These are phyloP conservation scores for Hemileia vastatrix DNA, from an alignment of 1,284 basidiomycete genomes.

Conservation along the genomic window DNA sequence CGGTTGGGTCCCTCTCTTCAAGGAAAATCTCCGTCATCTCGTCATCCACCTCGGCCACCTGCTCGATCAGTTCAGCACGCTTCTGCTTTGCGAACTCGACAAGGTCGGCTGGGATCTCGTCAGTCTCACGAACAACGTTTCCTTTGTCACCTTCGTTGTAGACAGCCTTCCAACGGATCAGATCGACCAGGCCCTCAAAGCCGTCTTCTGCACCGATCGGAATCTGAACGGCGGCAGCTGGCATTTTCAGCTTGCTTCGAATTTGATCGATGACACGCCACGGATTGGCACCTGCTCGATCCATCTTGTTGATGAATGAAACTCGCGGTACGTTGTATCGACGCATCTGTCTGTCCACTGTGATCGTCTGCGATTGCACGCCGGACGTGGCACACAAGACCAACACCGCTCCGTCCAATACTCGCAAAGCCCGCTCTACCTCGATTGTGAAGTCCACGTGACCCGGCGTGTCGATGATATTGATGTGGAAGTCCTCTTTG, in stretches of 20 bases:
- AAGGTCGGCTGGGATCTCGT: slow-evolving; percentile 75
- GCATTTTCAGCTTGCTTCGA: slow-evolving; percentile 77
- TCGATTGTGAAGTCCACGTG: slow-evolving; percentile 99
- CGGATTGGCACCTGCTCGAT: slow-evolving; percentile 92
- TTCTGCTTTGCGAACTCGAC: slow-evolving; percentile 66
- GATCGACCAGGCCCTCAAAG: slow-evolving; percentile 81
- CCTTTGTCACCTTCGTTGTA: slow-evolving; percentile 95
- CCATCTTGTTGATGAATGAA: slow-evolving; percentile 99
- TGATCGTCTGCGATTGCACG: slow-evolving; percentile 97
- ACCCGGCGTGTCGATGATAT: slow-evolving; percentile 98
- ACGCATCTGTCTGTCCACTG: slow-evolving; percentile 97
- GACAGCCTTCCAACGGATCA: slow-evolving; percentile 87
- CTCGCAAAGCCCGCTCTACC: slow-evolving; percentile 90
- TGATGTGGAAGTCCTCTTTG: slow-evolving; percentile 52
- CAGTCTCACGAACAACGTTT: slow-evolving; percentile 66
- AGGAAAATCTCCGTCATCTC: slow-evolving; percentile 83
- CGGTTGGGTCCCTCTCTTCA: slow-evolving; percentile 66
- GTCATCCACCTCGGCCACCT: slow-evolving; percentile 93
- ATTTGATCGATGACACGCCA: slow-evolving; percentile 92
- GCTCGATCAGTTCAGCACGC: slow-evolving; percentile 82
- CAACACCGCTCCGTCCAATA: slow-evolving; percentile 90
- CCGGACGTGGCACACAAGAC: slow-evolving; percentile 95
- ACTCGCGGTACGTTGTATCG: slow-evolving; percentile 90
- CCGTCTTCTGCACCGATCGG: slow-evolving; percentile 88
- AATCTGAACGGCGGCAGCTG: slow-evolving; percentile 90